Base-by-base conservation (phyloP, 257 asterid genomes). In the Ballota nigra region DNA sequence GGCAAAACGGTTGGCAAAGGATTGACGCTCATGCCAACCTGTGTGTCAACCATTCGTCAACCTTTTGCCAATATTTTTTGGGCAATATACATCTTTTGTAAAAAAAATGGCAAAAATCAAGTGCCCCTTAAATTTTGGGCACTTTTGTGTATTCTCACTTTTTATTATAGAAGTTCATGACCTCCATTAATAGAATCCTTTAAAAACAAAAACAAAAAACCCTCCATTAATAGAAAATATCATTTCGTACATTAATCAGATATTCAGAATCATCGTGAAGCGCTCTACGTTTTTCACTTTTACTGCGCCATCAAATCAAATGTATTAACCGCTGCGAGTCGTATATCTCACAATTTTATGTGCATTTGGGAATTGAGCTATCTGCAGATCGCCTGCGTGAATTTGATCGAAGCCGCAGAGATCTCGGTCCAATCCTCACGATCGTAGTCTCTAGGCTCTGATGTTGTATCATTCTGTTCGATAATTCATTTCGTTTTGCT, bases 361-460 rank as follows among this genome's bases (percentile, higher is more conserved):
- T 40, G 70, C 81, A 59, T 72, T 67, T 24, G 55, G 71, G 7
- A 67, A 26, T 72, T 61, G 61, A 63, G 67, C 72, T 55, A 63
- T 63, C 76, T 18, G 22, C 74, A 45, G 74, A 66, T 71, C 84
- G 76, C 72, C 67, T 72, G 69, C 62, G 58, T 23, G 66, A 69
- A 64, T 73, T 73, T 77, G 74, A 72, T 70, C 55, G 74, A 23
- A 31, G 55, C 66, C 56, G 58, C 65, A 26, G 82, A 69, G 80
- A 81, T 77, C 82, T 81, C 79, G 66, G 64, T 55, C 33, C 20
- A 59, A 15, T 64, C 49, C 71, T 38, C 71, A 61, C 70, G 78
- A 78, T 77, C 81, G 85, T 77, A 63, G 75, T 59, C 68, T 51
- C 4, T 2, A 2, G 73, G 15, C 77, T 58, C 74, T 18, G 70